These are phyloP conservation scores for Hyphopichia buzzinii DNA, from an alignment of 1,139 yeast species.

Conservation along the genomic window DNA sequence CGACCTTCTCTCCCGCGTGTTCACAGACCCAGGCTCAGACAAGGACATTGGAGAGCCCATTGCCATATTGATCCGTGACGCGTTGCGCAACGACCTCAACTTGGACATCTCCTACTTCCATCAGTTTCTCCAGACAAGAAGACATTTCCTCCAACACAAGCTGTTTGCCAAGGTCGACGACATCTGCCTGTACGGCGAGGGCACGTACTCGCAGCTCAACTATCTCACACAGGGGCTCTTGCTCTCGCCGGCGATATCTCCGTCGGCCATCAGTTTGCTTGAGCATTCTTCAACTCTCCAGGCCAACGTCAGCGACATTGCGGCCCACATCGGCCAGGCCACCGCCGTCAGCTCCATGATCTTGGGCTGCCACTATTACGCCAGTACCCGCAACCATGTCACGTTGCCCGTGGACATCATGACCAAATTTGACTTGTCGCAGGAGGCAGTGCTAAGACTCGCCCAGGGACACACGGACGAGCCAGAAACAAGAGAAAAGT, in stretches of 20 bases:
- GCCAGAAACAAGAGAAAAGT: conserved; percentile 30
- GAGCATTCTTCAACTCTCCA: conserved; percentile 46
- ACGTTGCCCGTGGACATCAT: conserved; percentile 64
- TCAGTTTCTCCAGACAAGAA: conserved; percentile 62
- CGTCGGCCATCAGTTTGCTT: conserved; percentile 51
- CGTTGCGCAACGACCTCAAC: conserved; percentile 48
- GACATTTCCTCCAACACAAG: conserved; percentile 43
- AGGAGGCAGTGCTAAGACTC: conserved; percentile 58
- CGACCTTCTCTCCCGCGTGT: conserved; percentile 46
- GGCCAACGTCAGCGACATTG: conserved; percentile 52
- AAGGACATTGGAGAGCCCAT: conserved; percentile 60
- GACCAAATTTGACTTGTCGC: conserved; percentile 55
- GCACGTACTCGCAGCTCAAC: conserved; percentile 71
- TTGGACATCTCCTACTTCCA: conserved; percentile 55
- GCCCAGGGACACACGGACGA: conserved; percentile 43
- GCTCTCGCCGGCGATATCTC: conserved; percentile 58
- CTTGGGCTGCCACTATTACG: conserved; percentile 61
- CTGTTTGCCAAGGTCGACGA: conserved; percentile 53
- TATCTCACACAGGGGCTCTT: conserved; percentile 65
- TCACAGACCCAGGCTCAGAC: conserved; percentile 37
- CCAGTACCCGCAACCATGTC: conserved; percentile 47
- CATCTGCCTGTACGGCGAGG: conserved; percentile 79
- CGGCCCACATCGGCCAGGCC: conserved; percentile 85
- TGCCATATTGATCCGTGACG: conserved; percentile 53
- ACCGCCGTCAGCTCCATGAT: conserved; percentile 68